Evolutionary conservation across 2,329 filamentous ascomycete species (phyloP), one percentile per base, ranked within the genome.

Genomic region (Coniochaeta sp.): DNA sequence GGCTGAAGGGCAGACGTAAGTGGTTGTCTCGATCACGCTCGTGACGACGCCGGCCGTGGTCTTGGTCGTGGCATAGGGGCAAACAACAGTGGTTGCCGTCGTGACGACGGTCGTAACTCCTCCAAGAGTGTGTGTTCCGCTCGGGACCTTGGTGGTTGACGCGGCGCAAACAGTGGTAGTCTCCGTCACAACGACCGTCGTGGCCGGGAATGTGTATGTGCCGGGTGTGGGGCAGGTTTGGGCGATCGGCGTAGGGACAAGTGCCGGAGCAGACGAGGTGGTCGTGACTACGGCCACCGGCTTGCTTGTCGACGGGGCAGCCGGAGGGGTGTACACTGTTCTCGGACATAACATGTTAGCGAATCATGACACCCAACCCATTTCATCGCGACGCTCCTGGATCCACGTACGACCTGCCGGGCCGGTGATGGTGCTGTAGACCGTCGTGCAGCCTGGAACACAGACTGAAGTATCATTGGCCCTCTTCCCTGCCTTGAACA

Each of bases 171-270:
- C 87, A 43, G 86, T 89, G 66, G 86, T 89, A 62, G 83, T 82
- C 73, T 85, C 78, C 64, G 80, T 86, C 66, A 92, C 76, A 63
- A 84, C 87, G 65, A 90, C 70, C 64, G 89, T 93, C 66, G 82
- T 89, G 62, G 88, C 87, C 66, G 87, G 86, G 80, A 90, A 85
- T 66, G 89, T 91, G 79, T 91, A 92, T 64, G 82, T 83, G 74
- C 89, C 89, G 34, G 89, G 84, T 54, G 85, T 87, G 59, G 84
- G 76, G 80, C 81, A 88, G 58, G 76, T 76, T 74, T 80, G 75
- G 58, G 77, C 72, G 65, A 79, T 72, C 22, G 81, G 80, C 24
- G 82, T 85, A 52, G 82, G 82, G 55, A 84, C 75, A 28, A 76
- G 73, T 58, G 76, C 74, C 61, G 80, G 73, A 59, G 74, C 70